Conservation (phyloP, 2,329 filamentous ascomycete species). For the Neonectria punicea region DNA sequence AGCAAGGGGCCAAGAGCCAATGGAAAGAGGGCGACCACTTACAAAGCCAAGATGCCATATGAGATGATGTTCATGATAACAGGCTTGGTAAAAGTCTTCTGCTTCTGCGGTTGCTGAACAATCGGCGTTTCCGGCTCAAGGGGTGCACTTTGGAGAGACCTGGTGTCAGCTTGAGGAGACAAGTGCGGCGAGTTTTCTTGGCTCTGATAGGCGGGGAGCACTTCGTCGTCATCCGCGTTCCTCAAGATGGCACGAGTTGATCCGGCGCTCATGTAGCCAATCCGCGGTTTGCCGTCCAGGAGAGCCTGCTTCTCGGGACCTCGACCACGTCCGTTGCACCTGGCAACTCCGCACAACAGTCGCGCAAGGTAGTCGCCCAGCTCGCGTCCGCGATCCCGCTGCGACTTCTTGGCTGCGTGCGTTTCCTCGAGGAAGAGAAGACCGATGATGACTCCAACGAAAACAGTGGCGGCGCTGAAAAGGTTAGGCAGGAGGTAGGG, state of each 20-base stretch:
- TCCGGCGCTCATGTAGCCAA: constrained; percentile 63
- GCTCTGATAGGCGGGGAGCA: constrained; percentile 75
- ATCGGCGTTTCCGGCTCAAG: constrained; percentile 40
- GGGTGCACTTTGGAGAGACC: constrained; percentile 23
- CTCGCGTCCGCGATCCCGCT: constrained; percentile 80
- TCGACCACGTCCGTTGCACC: constrained; percentile 50
- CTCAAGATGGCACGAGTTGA: constrained; percentile 18
- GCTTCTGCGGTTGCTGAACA: constrained; percentile 26
- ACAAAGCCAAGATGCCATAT: constrained; percentile 95
- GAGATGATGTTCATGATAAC: constrained; percentile 89
- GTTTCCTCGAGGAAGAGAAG: constrained; percentile 94
- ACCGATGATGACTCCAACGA: constrained; percentile 80
- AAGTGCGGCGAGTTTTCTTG: constrained; percentile 65
- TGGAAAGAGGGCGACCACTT: constrained; percentile 56
- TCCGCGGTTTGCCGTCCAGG: constrained; percentile 69
- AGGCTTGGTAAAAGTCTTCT: constrained; percentile 81
- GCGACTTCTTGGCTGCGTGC: constrained; percentile 81
- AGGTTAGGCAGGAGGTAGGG: constrained; percentile 93
- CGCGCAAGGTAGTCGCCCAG: constrained; percentile 76
- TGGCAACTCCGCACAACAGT: constrained; percentile 48
- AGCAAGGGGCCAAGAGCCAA: constrained; percentile 9
- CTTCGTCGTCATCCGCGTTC: constrained; percentile 58
- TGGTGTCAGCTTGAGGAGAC: constrained; percentile 43
- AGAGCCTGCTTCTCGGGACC: constrained; percentile 70
- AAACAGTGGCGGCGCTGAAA: constrained; percentile 84